These are phyloP conservation scores for Neopestalotiopsis clavispora DNA, from an alignment of 2,329 filamentous ascomycete species.

Conservation along the genomic window DNA sequence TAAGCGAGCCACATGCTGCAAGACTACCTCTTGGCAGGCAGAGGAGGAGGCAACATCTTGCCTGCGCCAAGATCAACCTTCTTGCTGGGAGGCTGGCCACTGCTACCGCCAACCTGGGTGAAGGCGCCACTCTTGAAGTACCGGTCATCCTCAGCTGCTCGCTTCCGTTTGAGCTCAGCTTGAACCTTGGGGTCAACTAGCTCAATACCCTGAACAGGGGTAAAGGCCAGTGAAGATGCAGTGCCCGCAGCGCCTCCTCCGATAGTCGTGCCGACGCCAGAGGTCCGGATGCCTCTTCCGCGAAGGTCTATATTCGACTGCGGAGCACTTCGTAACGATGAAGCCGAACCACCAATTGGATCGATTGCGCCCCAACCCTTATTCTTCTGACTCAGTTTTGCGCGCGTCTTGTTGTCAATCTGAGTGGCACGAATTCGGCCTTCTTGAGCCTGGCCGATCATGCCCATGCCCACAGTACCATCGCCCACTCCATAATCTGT, in stretches of 20 bases:
- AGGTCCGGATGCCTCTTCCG: conserved; percentile 78
- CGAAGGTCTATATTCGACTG: conserved; percentile 72
- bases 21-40: conserved; percentile 32
- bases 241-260: conserved; percentile 71
- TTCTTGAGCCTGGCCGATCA: conserved; percentile 89
- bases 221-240: conserved; percentile 88
- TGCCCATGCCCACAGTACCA: conserved; percentile 85
- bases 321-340: conserved; percentile 81
- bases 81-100: conserved; percentile 71
- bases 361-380: conserved; percentile 88
- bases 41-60: conserved; percentile 48
- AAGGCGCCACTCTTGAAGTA: conserved; percentile 99
- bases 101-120: conserved; percentile 73
- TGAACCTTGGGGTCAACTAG: conserved; percentile 92
- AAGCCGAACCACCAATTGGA: conserved; percentile 70
- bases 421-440: conserved; percentile 88
- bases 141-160: conserved; percentile 91
- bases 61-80: conserved; percentile 68
- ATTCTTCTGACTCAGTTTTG: conserved; percentile 93
- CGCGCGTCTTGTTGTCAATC: conserved; percentile 90
- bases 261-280: conserved; percentile 77
- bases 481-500: conserved; percentile 89
- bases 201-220: conserved; percentile 91
- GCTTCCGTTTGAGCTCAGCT: conserved; percentile 85
- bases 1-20: neutral